Percentiles rank a stretch among this genome's conserved stretches.
Conservation (phyloP, 768 basidiomycete species). For the Tylopilus vinaceipallidus region DNA sequence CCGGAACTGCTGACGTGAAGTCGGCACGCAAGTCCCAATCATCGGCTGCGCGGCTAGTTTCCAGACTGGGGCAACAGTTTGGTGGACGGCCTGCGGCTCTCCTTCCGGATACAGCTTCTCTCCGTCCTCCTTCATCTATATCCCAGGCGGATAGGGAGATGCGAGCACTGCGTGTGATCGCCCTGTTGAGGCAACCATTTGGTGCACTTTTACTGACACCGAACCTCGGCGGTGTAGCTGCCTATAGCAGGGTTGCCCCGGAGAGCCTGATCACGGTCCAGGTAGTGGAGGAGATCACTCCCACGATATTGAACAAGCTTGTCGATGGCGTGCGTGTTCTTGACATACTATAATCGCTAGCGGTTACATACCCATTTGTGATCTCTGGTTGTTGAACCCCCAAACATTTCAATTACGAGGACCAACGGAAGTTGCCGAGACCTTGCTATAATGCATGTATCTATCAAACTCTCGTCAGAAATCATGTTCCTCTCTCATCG, state of each 20-base stretch:
- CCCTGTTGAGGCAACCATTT: conserved; percentile 7
- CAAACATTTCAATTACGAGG: too few relatives aligned
- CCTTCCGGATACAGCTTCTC: too few relatives aligned
- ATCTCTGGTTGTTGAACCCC: too few relatives aligned
- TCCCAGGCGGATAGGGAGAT: neutral
- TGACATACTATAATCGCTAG: conserved; percentile 13
- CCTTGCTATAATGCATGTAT: too few relatives aligned
- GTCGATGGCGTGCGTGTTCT: neutral
- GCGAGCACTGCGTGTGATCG: neutral
- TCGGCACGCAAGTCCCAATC: too few relatives aligned
- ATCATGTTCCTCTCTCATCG: too few relatives aligned
- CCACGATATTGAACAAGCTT: neutral
- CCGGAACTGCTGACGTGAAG: neutral
- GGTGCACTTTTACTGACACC: conserved; percentile 10
- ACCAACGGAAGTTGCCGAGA: too few relatives aligned
- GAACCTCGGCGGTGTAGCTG: neutral
- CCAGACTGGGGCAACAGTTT: neutral
- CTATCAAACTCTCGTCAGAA: too few relatives aligned
- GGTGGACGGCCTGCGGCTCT: too few relatives aligned
- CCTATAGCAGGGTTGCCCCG: conserved; percentile 12
- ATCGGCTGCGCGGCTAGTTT: neutral
- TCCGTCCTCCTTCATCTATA: too few relatives aligned
- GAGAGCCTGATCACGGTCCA: conserved; percentile 10
- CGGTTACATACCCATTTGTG: too few relatives aligned
- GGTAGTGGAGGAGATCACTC: neutral